Conservation (phyloP, 2,329 filamentous ascomycete genomes). For the Tolypocladium tundrense region DNA sequence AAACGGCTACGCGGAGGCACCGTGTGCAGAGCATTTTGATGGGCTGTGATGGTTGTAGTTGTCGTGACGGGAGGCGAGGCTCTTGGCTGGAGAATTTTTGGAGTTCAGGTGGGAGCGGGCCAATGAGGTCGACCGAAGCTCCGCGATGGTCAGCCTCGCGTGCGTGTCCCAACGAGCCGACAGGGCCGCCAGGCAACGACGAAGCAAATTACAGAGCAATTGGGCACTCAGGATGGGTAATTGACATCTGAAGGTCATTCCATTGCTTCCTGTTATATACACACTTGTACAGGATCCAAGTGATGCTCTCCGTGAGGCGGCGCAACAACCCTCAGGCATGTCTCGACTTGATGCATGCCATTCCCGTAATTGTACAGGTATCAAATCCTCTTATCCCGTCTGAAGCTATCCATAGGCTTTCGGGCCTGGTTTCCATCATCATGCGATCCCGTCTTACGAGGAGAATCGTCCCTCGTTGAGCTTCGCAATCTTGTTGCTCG, state of each 20-base stretch:
- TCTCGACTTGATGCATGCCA: background rate
- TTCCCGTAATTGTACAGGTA: background rate
- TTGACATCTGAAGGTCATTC: slow-evolving; percentile 10
- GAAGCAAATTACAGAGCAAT: background rate
- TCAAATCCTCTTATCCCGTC: background rate
- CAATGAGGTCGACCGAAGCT: slow-evolving; percentile 14
- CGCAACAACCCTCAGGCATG: background rate
- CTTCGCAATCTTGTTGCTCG: slow-evolving; percentile 27
- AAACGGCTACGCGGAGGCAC: slow-evolving; percentile 37
- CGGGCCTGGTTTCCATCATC: background rate
- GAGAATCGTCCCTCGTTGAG: slow-evolving; percentile 24
- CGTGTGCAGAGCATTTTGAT: slow-evolving; percentile 30
- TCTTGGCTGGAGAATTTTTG: slow-evolving; percentile 5
- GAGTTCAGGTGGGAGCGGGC: slow-evolving; percentile 1
- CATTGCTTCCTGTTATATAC: slow-evolving; percentile 21
- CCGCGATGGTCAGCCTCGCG: slow-evolving; percentile 17
- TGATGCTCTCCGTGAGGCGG: slow-evolving; percentile 8
- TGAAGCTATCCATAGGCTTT: background rate
- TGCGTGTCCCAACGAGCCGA: background rate
- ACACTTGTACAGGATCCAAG: slow-evolving; percentile 20
- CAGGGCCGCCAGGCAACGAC: background rate
- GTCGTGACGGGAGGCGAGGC: slow-evolving; percentile 3
- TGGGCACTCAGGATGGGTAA: background rate
- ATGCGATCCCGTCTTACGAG: slow-evolving; percentile 10
- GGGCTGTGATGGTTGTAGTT: slow-evolving; percentile 1